Conservation (phyloP, 768 basidiomycete species). For the Rhizopogon sp. region DNA sequence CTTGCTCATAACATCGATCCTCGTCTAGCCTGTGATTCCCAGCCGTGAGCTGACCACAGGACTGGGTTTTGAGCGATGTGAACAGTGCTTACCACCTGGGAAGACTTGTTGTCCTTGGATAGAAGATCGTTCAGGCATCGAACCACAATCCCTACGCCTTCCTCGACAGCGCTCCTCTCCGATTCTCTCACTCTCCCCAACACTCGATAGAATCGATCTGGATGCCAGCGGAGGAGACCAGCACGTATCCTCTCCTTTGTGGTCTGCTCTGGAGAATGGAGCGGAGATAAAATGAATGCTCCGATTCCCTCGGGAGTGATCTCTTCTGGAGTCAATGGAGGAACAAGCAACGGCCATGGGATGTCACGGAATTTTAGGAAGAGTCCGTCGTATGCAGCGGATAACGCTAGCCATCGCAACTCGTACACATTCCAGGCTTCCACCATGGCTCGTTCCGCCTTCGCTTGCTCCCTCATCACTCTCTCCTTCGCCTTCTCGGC, state of each 20-base stretch:
- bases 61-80: background rate
- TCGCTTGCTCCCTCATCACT: constrained; percentile 38
- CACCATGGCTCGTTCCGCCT: constrained; percentile 38
- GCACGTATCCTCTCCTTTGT: constrained; percentile 62
- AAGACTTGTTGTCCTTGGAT: constrained; percentile 30
- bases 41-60: background rate
- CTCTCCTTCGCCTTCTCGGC: constrained; percentile 33
- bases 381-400: constrained; percentile 33
- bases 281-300: constrained; percentile 58
- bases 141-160: constrained; percentile 60
- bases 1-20: background rate
- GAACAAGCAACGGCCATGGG: constrained; percentile 62
- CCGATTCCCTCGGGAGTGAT: constrained; percentile 51
- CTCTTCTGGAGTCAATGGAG: constrained; percentile 40
- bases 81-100: constrained; percentile 12
- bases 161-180: constrained; percentile 52
- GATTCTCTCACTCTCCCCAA: constrained; percentile 45
- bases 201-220: constrained; percentile 65
- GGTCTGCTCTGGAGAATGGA: constrained; percentile 53
- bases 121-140: constrained; percentile 65
- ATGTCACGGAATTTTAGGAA: constrained; percentile 52
- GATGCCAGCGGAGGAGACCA: constrained; percentile 76
- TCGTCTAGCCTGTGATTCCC: constrained; percentile 14
- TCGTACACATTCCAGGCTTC: constrained; percentile 67
- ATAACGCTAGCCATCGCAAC: constrained; percentile 52